These are phyloP conservation scores for Cadophora malorum DNA, from an alignment of 2,329 filamentous ascomycete species.

Conservation along the genomic window DNA sequence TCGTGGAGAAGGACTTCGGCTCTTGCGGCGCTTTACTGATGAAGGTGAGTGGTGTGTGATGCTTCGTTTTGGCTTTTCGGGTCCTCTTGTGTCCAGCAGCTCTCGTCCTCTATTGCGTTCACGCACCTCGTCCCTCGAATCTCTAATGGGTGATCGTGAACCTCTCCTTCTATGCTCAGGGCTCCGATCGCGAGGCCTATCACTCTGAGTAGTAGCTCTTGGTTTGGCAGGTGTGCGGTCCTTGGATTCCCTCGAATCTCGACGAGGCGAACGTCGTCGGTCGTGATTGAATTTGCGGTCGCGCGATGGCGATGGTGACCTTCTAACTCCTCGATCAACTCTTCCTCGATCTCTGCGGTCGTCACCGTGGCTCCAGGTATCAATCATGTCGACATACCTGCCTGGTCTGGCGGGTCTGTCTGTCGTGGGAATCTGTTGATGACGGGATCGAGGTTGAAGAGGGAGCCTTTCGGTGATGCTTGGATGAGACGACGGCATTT, in stretches of 20 bases:
- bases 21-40: slow-evolving; percentile 45
- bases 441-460: background rate
- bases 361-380: slow-evolving; percentile 50
- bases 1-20: slow-evolving; percentile 44
- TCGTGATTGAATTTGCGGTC: slow-evolving; percentile 46
- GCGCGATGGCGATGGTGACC: slow-evolving; percentile 48
- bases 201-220: slow-evolving; percentile 36
- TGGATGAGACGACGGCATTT: slow-evolving; percentile 16
- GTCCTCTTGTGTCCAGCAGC: slow-evolving; percentile 45
- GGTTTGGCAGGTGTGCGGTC: slow-evolving; percentile 43
- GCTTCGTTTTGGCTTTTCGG: slow-evolving; percentile 43
- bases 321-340: slow-evolving; percentile 49
- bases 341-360: slow-evolving; percentile 51
- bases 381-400: slow-evolving; percentile 52
- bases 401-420: slow-evolving; percentile 18
- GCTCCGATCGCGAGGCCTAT: slow-evolving; percentile 43
- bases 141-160: slow-evolving; percentile 42
- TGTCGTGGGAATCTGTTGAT: slow-evolving; percentile 8
- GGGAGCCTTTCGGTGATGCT: slow-evolving; percentile 13
- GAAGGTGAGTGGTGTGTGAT: slow-evolving; percentile 42
- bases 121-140: slow-evolving; percentile 43
- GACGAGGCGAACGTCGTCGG: slow-evolving; percentile 45
- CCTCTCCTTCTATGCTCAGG: slow-evolving; percentile 42
- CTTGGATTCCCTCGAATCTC: slow-evolving; percentile 41
- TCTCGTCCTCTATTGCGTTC: slow-evolving; percentile 47